These are phyloP conservation scores for Solanum hybrid DNA, from an alignment of 305 asterid species.

Conservation along the genomic window DNA sequence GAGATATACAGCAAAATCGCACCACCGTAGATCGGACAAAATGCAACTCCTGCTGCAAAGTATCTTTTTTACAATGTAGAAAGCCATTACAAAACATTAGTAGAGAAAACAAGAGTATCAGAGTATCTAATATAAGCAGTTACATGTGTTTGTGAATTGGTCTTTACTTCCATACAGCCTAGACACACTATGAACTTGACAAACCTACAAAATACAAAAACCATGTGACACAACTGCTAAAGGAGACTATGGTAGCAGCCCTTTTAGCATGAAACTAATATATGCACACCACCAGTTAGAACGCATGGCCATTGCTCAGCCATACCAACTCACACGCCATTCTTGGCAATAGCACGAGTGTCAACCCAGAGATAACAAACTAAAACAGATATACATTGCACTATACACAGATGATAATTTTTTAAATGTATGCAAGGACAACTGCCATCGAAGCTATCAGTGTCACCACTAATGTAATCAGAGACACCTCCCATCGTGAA, in stretches of 20 bases:
- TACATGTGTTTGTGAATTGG: neutral
- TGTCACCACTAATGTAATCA: constrained; percentile 23
- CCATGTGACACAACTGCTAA: neutral
- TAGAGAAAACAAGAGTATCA: neutral
- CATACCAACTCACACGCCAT: neutral
- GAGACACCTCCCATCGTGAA: constrained; percentile 18
- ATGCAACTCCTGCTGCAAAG: neutral
- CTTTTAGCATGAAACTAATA: neutral
- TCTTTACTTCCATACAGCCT: neutral
- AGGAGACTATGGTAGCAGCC: constrained; percentile 4
- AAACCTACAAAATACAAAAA: constrained; percentile 2
- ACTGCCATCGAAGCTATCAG: constrained; percentile 24
- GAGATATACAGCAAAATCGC: neutral
- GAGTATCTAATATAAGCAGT: neutral
- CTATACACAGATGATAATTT: neutral
- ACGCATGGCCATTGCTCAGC: neutral
- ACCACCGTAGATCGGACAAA: neutral
- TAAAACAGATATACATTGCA: neutral
- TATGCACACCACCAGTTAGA: neutral
- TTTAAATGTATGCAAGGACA: constrained; percentile 22
- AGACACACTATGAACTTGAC: neutral
- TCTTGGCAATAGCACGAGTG: neutral
- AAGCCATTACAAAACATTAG: neutral
- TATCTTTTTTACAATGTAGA: neutral
- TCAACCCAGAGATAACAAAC: neutral